Evolutionary conservation across 768 basidiomycete genomes (phyloP), one percentile per base, ranked within the genome.

Genomic region (Pisolithus orientalis): DNA sequence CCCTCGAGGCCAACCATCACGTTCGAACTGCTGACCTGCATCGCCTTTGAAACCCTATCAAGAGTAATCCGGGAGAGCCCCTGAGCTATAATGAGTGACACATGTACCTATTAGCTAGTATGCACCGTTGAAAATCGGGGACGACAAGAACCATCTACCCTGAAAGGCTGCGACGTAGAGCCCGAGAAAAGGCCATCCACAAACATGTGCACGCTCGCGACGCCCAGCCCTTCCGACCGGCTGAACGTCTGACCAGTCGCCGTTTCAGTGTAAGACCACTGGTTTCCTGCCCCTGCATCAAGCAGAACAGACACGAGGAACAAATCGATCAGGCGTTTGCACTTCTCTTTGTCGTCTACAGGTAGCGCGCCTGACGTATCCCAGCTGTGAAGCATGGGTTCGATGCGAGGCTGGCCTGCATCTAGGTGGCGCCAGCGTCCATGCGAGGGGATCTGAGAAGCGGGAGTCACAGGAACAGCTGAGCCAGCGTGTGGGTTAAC

Each of bases 141-240:
- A n/a, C 32, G 28, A 46, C 14, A 47, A 61, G 46, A 53, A 94
- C 94, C 87, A 68, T 96, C 91, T 2, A 92, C 94, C 51, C 78
- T 75, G 63, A 78, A 78, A 25, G 84, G 84, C 59, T 92, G 80
- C 0, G 67, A 63, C 5, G 60, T 61, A 53, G 47, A 53, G 27
- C 83, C 77, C 13, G 89, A 92, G 70, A 98, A 98, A 44, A 93
- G 67, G 0, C 95, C 95, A 4, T 72, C 67, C 49, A 77, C 67
- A 56, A 96, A 98, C 92, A 97, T 96, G 64, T 89, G 83, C 40
- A 92, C 71, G 61, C 89, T 92, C 0, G 93, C 95, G 5, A 97
- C 85, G 0, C 85, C 95, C 6, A 99, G 71, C 0, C 95, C 95
- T 63, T 84, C 90, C 5, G 80, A 94, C 59, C 87, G 77, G 48